Base-by-base conservation (phyloP, 2,329 filamentous ascomycete species). In the Fusarium caatingaense region DNA sequence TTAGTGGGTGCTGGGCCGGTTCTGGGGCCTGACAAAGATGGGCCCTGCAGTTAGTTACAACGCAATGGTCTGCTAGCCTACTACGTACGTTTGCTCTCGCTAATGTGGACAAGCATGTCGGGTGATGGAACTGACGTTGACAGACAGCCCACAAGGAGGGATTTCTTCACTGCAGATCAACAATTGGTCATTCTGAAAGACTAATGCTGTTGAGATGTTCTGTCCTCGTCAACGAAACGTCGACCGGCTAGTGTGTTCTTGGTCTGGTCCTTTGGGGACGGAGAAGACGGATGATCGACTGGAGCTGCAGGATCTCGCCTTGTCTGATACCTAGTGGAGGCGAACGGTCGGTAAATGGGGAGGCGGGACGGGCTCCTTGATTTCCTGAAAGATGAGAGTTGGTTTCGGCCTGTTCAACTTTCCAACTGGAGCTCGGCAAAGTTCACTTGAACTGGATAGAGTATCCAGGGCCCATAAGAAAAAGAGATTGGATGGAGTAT, bases 221-320 rank as follows among this genome's bases (percentile, higher is more conserved):
- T 34, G 12, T 49, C 37, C 23, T 27, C n/a, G 30, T 12, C 23
- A 11, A 12, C 16, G 18, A 25, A 45, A 37, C 21, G 23, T 25
- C 15, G n/a, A n/a, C 49, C 21, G 20, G 21, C 30, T 25, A 47
- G 54, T 32, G 12, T 23, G 25, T 46, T 34, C 25, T 45, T 60
- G 30, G 28, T 25, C 37, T 45, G 27, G 23, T 12, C 13, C 30
- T 28, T 60, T 58, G 32, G 60, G 55, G 23, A 61, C 57, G 67
- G 68, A 72, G 62, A 71, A 41, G 41, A 54, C 67, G 63, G 68
- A 71, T 69, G 62, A 73, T 72, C 65, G 64, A 60, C 65, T 57
- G 55, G 63, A 72, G 61, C 34, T 69, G 58, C 63, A 49, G 65
- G 54, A 63, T 60, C 63, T 54, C 57, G 53, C 45, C 50, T 56